Evolutionary conservation across 2,329 filamentous ascomycete species (phyloP).

Genomic region (Annulohypoxylon truncatum): DNA sequence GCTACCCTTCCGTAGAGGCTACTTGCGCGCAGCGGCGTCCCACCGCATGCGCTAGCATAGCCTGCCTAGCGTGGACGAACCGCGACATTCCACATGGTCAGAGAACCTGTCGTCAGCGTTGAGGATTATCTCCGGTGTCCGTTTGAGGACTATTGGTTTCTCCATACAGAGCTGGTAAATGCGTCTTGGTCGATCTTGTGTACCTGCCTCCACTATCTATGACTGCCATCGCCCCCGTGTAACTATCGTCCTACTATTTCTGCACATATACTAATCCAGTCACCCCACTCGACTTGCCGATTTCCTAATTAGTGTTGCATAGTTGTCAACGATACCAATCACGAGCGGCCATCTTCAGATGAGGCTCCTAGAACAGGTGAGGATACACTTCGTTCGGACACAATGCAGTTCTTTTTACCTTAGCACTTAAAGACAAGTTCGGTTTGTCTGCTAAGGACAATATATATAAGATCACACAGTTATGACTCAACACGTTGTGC

Average conservation of each 20-base stretch:
- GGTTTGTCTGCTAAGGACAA: neutral
- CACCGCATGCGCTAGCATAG: slow-evolving; percentile 15
- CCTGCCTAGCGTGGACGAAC: slow-evolving; percentile 7
- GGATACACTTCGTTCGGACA: neutral
- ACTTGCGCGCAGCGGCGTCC: slow-evolving; percentile 21
- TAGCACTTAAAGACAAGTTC: neutral
- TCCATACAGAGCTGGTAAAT: slow-evolving; percentile 1
- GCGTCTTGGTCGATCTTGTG: slow-evolving; percentile 16
- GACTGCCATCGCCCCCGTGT: slow-evolving; percentile 13
- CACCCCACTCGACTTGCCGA: slow-evolving; percentile 9
- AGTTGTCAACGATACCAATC: neutral
- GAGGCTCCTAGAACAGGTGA: neutral
- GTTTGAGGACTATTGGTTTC: neutral
- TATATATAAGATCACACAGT: neutral
- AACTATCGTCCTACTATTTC: slow-evolving; percentile 18
- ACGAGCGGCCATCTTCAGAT: neutral
- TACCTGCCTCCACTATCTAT: neutral
- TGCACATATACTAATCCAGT: slow-evolving; percentile 18
- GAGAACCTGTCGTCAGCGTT: neutral
- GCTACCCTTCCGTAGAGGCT: slow-evolving; percentile 30
- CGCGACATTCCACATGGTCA: slow-evolving; percentile 28
- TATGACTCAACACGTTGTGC: neutral
- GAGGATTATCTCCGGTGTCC: slow-evolving; percentile 6
- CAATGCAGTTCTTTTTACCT: neutral
- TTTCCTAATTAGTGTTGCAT: neutral